Conservation (phyloP, 768 basidiomycete species). For the Imleria badia region DNA sequence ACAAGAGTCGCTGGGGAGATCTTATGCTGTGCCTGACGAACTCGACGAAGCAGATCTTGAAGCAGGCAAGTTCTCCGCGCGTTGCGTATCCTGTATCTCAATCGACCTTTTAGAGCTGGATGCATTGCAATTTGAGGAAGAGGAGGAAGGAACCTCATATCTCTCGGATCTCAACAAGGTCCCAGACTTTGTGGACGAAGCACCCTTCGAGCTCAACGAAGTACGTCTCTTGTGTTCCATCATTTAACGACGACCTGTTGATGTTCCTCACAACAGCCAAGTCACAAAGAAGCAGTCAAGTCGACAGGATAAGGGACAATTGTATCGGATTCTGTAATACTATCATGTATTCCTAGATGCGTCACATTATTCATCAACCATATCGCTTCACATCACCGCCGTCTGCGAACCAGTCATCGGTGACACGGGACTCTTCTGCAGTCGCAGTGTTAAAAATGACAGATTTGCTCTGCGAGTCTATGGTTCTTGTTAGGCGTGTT, state of each 20-base stretch:
- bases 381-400: constrained; percentile 54
- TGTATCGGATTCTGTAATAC: constrained; percentile 3
- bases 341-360: constrained; percentile 17
- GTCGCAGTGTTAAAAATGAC: constrained; percentile 72
- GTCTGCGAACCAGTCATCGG: constrained; percentile 81
- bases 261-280: constrained; percentile 33
- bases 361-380: constrained; percentile 51
- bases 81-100: not conserved
- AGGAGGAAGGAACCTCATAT: constrained; percentile 90
- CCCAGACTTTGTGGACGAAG: constrained; percentile 91
- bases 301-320: constrained; percentile 38
- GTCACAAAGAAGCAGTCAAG: constrained; percentile 55
- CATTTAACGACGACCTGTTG: not conserved
- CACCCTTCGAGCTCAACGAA: constrained; percentile 70
- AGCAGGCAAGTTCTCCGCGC: constrained; percentile 61
- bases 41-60: constrained; percentile 96
- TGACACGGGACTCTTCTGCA: constrained; percentile 51
- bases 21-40: constrained; percentile 96
- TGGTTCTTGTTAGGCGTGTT: constrained; percentile 2
- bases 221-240: constrained; percentile 35
- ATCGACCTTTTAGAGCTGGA: constrained; percentile 72
- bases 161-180: constrained; percentile 81
- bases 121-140: constrained; percentile 87
- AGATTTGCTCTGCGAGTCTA: constrained; percentile 86
- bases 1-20: constrained; percentile 89